Evolutionary conservation across 768 basidiomycete species (phyloP), one percentile per base, ranked within the genome.

Genomic region (Piloderma croceum): DNA sequence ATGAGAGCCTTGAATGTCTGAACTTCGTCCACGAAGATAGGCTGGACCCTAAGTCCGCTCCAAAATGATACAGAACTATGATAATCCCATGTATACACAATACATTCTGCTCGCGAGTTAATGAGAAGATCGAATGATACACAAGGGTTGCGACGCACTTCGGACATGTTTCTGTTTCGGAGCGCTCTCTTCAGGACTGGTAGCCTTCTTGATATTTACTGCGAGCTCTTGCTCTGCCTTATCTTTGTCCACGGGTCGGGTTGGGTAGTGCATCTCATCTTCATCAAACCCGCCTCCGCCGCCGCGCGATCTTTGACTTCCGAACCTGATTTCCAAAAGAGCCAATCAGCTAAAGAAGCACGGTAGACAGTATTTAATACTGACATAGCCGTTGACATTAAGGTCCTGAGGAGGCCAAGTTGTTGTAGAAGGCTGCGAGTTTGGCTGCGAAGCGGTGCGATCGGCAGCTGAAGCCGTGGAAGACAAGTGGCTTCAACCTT

Each of bases 131-230:
- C 37, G 47, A 44, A 37, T 39, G 44, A 42, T 32, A 41, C 22
- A 20, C 20, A 24, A 19, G 36, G 34, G 33, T 39, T 31, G 34
- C 39, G 31, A 73, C 84, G 60, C 66, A 97, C 94, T 98, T 60
- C 96, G 80, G 53, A 99, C 96, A 59, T 99, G 96, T 60, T 99
- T 99, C 75, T 97, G 93, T 64, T 99, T 99, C 6, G 96, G 96
- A 4, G 96, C 94, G 21, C 81, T 78, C 69, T 98, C 96, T 37
- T 99, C 96, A 31, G 90, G 70, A 56, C 78, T 91, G 5, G 93
- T 97, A 3, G 96, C 96, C 61, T 99, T 99, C 76, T 99, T 99
- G 63, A 99, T 93, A 58, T 94, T 92, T 24, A 93, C 73, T 13
- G 83, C 81, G 13, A 99, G 78, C 61, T 98, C 96, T 40, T 83